Evolutionary conservation across 1,284 basidiomycete genomes (phyloP).

Genomic region (Athelia psychrophila): DNA sequence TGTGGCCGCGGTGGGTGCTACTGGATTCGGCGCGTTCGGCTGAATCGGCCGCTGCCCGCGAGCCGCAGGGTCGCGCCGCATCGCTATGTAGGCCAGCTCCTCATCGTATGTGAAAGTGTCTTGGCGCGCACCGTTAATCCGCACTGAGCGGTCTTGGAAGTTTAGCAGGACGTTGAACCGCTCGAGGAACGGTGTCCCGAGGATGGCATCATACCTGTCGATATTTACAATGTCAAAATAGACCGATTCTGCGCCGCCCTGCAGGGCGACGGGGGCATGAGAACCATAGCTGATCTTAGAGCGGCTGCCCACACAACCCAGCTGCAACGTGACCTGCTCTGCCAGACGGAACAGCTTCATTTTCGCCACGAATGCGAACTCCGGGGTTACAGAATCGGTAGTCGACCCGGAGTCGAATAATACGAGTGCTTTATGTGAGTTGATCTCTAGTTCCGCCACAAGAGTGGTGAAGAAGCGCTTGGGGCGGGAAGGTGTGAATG

Average conservation of each 20-base stretch:
- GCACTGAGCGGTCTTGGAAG: conserved; percentile 2
- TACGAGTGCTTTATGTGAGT: not conserved
- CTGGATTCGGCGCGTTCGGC: not conserved
- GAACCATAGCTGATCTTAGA: conserved; percentile 11
- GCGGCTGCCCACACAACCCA: conserved; percentile 11
- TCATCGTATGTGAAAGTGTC: conserved; percentile 9
- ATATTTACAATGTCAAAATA: conserved; percentile 15
- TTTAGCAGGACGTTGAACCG: conserved; percentile 2
- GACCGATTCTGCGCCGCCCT: not conserved
- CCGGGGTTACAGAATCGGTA: not conserved
- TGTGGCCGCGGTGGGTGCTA: not conserved
- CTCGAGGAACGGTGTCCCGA: conserved; percentile 7
- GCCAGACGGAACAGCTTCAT: not conserved
- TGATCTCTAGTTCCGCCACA: not conserved
- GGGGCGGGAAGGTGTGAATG: not conserved
- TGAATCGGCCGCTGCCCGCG: not conserved
- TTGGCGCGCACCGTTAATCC: not conserved
- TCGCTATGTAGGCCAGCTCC: conserved; percentile 2
- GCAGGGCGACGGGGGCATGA: not conserved
- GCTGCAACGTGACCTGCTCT: conserved; percentile 8
- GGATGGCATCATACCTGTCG: conserved; percentile 10
- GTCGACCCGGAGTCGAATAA: not conserved
- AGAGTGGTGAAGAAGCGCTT: not conserved
- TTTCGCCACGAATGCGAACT: not conserved
- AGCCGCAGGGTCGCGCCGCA: not conserved